Evolutionary conservation across 805 yeast species (phyloP).

Genomic region (Zygosaccharomyces kombuchaensis): DNA sequence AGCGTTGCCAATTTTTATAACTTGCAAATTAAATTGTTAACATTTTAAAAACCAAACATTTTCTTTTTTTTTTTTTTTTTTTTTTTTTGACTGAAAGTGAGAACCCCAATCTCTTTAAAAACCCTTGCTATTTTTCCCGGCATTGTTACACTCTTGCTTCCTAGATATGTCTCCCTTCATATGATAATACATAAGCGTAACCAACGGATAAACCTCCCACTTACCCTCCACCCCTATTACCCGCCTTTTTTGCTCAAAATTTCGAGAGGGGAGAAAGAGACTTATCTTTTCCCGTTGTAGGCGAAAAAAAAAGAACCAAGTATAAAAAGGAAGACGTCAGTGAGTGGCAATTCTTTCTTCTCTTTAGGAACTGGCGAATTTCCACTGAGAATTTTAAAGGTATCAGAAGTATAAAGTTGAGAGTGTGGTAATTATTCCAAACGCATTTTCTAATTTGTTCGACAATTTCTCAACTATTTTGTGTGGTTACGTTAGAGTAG

Average conservation of each 20-base stretch:
- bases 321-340: conserved; percentile 2
- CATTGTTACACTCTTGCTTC: no score
- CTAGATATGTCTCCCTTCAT: background rate
- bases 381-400: background rate
- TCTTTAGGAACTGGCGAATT: background rate
- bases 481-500: background rate
- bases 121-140: no score
- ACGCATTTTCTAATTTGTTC: background rate
- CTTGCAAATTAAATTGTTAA: no score
- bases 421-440: background rate
- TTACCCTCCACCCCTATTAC: background rate
- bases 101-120: no score
- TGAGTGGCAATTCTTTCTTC: background rate
- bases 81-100: no score
- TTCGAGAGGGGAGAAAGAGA: background rate
- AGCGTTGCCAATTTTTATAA: no score
- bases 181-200: background rate
- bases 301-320: conserved; percentile 1
- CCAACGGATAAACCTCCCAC: background rate
- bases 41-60: no score
- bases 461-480: background rate
- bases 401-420: background rate
- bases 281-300: conserved; percentile 3
- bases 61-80: no score
- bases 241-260: conserved; percentile 1